Conservation (phyloP, 1,284 basidiomycete genomes). For the Xerocomus tenax region DNA sequence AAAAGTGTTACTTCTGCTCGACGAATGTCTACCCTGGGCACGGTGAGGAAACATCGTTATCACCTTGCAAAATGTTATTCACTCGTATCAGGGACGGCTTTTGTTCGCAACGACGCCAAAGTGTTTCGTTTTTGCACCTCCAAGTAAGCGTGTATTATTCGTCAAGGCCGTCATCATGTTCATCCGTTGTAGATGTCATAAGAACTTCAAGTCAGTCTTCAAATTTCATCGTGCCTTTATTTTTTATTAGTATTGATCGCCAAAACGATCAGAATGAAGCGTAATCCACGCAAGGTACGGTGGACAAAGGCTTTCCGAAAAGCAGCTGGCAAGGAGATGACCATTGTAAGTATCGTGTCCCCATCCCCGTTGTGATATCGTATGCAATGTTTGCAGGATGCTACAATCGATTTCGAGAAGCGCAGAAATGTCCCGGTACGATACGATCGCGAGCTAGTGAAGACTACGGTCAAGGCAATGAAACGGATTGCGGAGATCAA, state of each 20-base stretch:
- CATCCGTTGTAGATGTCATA: conserved; percentile 65
- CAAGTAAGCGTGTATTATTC: conserved; percentile 53
- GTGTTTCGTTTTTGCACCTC: conserved; percentile 94
- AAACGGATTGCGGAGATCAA: conserved; percentile 93
- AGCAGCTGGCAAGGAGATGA: conserved; percentile 99
- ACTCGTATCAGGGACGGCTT: conserved; percentile 62
- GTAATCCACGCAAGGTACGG: conserved; percentile 96
- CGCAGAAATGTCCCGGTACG: conserved; percentile 95
- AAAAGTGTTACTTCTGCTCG: conserved; percentile 91
- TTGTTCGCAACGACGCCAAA: conserved; percentile 95
- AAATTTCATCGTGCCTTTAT: background rate
- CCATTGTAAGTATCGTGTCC: conserved; percentile 59
- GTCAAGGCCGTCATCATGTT: conserved; percentile 7
- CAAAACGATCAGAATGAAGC: conserved; percentile 76
- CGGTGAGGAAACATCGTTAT: conserved; percentile 39
- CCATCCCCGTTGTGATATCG: background rate
- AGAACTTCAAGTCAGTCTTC: conserved; percentile 94
- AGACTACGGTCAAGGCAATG: conserved; percentile 96
- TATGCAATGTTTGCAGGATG: conserved; percentile 56
- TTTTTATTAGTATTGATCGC: background rate
- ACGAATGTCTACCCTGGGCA: conserved; percentile 92
- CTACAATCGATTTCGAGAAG: conserved; percentile 99
- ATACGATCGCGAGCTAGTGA: conserved; percentile 91
- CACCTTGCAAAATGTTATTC: background rate
- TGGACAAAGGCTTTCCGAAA: conserved; percentile 99